Evolutionary conservation across 2,329 filamentous ascomycete species (phyloP).

Genomic region (Pochonia chlamydosporia): DNA sequence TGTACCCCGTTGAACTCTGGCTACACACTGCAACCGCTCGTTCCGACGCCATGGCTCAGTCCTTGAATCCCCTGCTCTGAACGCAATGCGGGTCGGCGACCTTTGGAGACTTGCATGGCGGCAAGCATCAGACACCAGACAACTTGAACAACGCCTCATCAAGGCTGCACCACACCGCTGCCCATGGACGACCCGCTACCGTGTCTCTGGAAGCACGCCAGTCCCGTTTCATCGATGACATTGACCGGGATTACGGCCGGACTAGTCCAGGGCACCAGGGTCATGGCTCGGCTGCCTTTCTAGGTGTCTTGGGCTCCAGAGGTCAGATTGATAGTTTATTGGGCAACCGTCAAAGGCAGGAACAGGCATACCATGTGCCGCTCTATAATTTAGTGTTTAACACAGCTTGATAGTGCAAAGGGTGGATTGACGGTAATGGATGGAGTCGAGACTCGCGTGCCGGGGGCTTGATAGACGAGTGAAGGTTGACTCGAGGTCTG

Average conservation of each 20-base stretch:
- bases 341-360: not conserved
- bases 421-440: not conserved
- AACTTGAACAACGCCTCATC: too few relatives aligned
- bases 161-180: not conserved
- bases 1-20: not conserved
- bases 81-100: not conserved
- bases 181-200: conserved; percentile 4
- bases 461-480: not conserved
- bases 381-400: not conserved
- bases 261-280: conserved; percentile 2
- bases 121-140: too few relatives aligned
- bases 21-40: not conserved
- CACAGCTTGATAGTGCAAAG: not conserved
- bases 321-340: not conserved
- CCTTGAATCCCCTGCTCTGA: not conserved
- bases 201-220: conserved; percentile 9
- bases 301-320: not conserved
- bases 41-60: conserved; percentile 1
- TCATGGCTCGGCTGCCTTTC: conserved; percentile 2
- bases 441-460: not conserved
- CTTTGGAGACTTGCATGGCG: too few relatives aligned
- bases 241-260: conserved; percentile 2
- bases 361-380: not conserved
- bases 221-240: conserved; percentile 6
- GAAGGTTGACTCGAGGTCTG: not conserved